Evolutionary conservation across 305 asterid species (phyloP), one percentile per base, ranked within the genome.

Genomic region (Caryopteris hybrid): DNA sequence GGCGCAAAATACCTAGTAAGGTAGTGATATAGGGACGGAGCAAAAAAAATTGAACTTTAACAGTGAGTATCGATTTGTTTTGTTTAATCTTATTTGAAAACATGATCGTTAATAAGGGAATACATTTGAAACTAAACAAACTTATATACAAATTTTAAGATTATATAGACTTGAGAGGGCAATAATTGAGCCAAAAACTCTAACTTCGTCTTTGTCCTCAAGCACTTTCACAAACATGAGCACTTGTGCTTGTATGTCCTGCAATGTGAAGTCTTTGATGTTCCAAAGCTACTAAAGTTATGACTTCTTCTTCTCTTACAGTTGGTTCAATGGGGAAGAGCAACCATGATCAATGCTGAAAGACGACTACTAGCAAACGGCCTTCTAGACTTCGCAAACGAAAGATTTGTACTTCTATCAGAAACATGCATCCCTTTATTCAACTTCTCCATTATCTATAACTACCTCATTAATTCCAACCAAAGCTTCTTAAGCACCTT

Each of bases 391-490:
- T 76, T 77, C 51, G 65, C 86, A 4, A 86, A 86, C 47, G 80
- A 86, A 55, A 79, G 92, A 78, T 89, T 86, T 25, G 33, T 89
- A 13, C 77, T 86, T 20, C 74, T 89, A 59, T 89, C 94, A 0
- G 94, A 89, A 61, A 71, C 94, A 6, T 86, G 96, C 85, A 89
- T 86, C 53, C 94, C 94, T 9, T 8, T 86, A 6, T 86, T 83
- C 78, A 86, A 86, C 66, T 89, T 86, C 79, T 75, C 87, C 9
- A 78, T 78, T 8, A 67, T 83, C 77, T 86, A 86, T 83, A 64
- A 22, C 47, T 79, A 79, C 82, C 86, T 86, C 56, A 69, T 74
- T 6, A 70, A 80, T 74, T 71, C 94, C 23, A 56, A 77, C 66
- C 82, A 66, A 8, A 89, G 96, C 71, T 81, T 74, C 66, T 79